Percentiles rank a stretch among this genome's conserved stretches.
These are phyloP conservation scores for Pythium sukuiense DNA, from an alignment of 352 stramenopile genomes.

Conservation along the genomic window DNA sequence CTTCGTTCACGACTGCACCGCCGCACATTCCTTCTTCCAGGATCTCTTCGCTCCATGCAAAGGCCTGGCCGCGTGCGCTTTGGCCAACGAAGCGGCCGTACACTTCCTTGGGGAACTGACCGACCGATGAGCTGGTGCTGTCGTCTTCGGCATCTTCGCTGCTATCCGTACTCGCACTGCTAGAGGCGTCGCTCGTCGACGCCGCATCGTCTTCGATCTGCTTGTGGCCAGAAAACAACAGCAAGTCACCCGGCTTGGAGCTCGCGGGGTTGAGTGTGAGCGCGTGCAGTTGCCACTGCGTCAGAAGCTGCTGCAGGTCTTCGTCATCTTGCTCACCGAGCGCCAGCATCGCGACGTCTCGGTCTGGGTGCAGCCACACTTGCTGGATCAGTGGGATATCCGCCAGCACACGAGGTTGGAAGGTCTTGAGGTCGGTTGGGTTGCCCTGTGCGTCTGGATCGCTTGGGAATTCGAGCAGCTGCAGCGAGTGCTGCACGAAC, in stretches of 20 bases:
- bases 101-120: slow-evolving; percentile 51
- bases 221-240: slow-evolving; percentile 59
- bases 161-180: slow-evolving; percentile 6
- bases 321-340: slow-evolving; percentile 36
- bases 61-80: slow-evolving; percentile 59
- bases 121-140: slow-evolving; percentile 16
- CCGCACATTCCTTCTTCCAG: slow-evolving; percentile 85
- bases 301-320: slow-evolving; percentile 27
- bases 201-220: slow-evolving; percentile 23
- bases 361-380: slow-evolving; percentile 52
- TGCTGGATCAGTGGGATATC: slow-evolving; percentile 52
- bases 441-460: slow-evolving; percentile 2
- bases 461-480: slow-evolving; percentile 44
- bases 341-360: slow-evolving; percentile 62
- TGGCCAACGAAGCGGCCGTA: slow-evolving; percentile 59
- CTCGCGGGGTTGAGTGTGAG: slow-evolving; percentile 31
- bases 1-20: slow-evolving; percentile 52
- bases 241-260: slow-evolving; percentile 35
- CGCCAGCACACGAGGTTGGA: slow-evolving; percentile 41
- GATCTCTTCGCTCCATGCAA: slow-evolving; percentile 71
- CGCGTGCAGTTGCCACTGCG: slow-evolving; percentile 38
- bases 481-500: slow-evolving; percentile 69
- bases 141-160: slow-evolving; percentile 16
- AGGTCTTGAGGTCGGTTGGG: background rate
- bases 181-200: background rate